Base-by-base conservation (phyloP, 2,329 filamentous ascomycete genomes). In the Beauveria medogensis region DNA sequence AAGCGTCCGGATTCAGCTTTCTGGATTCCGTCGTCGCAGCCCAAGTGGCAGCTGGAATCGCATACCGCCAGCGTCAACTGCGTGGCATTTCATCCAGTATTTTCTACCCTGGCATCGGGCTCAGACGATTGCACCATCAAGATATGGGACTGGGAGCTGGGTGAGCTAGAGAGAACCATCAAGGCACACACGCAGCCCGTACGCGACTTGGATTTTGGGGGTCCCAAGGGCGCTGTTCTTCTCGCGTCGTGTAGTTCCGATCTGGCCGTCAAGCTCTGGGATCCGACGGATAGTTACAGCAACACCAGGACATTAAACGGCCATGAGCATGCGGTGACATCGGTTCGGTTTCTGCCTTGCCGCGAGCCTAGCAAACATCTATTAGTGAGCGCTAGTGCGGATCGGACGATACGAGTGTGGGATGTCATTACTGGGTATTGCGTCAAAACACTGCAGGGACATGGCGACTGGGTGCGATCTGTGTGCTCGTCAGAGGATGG, bases 61-160 rank as follows among this genome's bases (percentile, higher is more conserved):
- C 92, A 96, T 73, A 85, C 91, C 67, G 80, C 85, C 28, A 84
- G 90, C 18, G 86, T 97, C 63, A 96, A 88, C 61, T 92, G 90
- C 69, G 86, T 97, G 61, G 92, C 92, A 18, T 97, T 97, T 71
- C 92, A 97, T 72, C 92, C 92, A 0, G 81, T 93, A 34, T 97
- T 96, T 74, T 93, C 91, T 12, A 93, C 90, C 6, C 79, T 97
- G 24, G 93, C 92, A 12, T 94, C 91, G 0, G 92, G 90, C 18
- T 95, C 92, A 9, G 92, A 96, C 72, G 93, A 97, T 73, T 90
- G 85, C 59, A 96, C 90, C 5, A 96, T 97, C 73, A 97, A 97
- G 71, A 92, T 97, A 60, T 97, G 92, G 92, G 92, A 97, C 70
- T 97, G 92, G 89, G 92, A 97, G 69, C 76, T 95, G 30, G 93